These are phyloP conservation scores for Vitis rotundifolia DNA, from an alignment of 164 flowering plant genomes.

Conservation along the genomic window DNA sequence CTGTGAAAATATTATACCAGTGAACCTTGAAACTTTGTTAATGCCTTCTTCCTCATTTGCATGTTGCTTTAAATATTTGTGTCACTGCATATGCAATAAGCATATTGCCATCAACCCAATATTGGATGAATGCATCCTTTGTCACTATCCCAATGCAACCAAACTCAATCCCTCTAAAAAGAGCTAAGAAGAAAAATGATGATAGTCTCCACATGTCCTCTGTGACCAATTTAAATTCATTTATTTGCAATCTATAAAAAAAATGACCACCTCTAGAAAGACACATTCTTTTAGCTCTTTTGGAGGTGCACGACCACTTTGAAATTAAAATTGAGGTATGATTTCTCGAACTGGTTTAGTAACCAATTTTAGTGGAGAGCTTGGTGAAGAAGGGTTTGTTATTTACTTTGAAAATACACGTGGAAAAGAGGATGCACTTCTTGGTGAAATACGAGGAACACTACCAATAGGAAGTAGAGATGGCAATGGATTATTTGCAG, in stretches of 20 bases:
- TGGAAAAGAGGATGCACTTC: conserved; percentile 85
- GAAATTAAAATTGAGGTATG: conserved; percentile 94
- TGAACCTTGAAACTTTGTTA: no score
- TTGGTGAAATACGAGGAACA: conserved; percentile 92
- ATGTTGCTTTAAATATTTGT: conserved; percentile 52
- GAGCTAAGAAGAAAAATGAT: conserved; percentile 71
- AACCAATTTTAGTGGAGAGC: conserved; percentile 76
- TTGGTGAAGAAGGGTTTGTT: conserved; percentile 61
- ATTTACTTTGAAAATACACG: conserved; percentile 67
- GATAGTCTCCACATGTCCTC: conserved; percentile 91
- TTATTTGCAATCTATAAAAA: conserved; percentile 65
- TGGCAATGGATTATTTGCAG: conserved; percentile 59
- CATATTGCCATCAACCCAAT: conserved; percentile 67
- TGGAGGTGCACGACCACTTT: conserved; percentile 83
- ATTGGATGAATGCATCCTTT: conserved; percentile 72
- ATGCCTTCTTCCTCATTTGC: no score
- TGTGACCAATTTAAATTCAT: conserved; percentile 72
- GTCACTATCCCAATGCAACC: conserved; percentile 63
- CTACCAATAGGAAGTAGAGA: conserved; percentile 88
- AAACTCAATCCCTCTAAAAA: conserved; percentile 76
- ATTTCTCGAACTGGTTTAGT: conserved; percentile 71
- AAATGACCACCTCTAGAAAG: conserved; percentile 53
- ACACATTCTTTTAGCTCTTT: conserved; percentile 70
- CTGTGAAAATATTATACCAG: no score
- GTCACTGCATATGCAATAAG: conserved; percentile 59